phyloP scores from a whole-genome alignment of 176 grass and related monocot genomes.

The barley (Hordeum vulgare) region MorexV3_pseudomolecules_assembly NC_058520.1:581543438-581543937 shows the following conservation, averaged over 20 bases:
- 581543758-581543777: background rate
- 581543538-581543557: slow-evolving; percentile 5
- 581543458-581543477: slow-evolving; percentile 24
- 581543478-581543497: background rate
- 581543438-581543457: background rate
- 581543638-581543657: background rate
- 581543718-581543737: no score
- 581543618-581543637: background rate
- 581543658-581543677: background rate
- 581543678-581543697: background rate
- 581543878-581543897: slow-evolving; percentile 1
- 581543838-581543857: background rate
- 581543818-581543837: background rate
- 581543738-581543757: no score
- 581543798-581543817: background rate
- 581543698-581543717: background rate
- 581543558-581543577: slow-evolving; percentile 13
- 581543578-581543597: slow-evolving; percentile 19
- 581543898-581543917: background rate
- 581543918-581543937: background rate
- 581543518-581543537: background rate
- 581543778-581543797: background rate
- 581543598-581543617: background rate
- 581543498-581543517: slow-evolving; percentile 2
- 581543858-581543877: background rate